These are phyloP conservation scores for Patellifolia procumbens DNA, from an alignment of 179 eudicot species.

Conservation along the genomic window DNA sequence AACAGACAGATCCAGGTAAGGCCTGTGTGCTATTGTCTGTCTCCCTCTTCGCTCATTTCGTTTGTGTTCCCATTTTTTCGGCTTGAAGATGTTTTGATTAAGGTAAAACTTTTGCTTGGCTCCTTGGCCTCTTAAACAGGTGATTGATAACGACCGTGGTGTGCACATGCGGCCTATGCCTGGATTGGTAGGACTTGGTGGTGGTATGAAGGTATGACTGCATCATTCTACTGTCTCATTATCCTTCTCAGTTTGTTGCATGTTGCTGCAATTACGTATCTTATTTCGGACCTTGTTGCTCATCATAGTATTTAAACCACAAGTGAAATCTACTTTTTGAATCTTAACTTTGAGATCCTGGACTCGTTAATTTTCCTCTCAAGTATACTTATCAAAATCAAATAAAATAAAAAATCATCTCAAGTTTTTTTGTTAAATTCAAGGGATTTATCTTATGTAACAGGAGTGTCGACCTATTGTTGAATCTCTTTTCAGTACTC, in stretches of 20 bases:
- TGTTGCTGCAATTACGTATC: not conserved
- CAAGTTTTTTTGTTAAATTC: not conserved
- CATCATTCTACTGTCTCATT: not conserved
- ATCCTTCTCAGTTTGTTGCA: not conserved
- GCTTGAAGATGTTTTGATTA: not conserved
- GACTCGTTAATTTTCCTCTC: not conserved
- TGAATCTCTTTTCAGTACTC: not conserved
- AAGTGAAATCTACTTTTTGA: not conserved
- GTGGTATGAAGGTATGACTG: slow-evolving; percentile 58
- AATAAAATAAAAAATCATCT: too few species aligned
- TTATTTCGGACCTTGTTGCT: not conserved
- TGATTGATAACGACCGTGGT: slow-evolving; percentile 88
- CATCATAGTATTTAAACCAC: not conserved
- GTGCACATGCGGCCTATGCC: slow-evolving; percentile 97
- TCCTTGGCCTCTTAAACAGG: slow-evolving; percentile 38
- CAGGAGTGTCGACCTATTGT: not conserved
- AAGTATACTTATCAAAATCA: too few species aligned
- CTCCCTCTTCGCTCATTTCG: not conserved
- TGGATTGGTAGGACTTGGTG: slow-evolving; percentile 74
- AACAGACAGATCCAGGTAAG: slow-evolving; percentile 79
- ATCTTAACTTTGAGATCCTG: not conserved
- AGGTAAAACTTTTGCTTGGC: not conserved
- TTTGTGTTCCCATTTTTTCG: slow-evolving; percentile 1
- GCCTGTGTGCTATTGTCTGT: not conserved
- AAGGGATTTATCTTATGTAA: not conserved